A percentile compares a stretch with the other conserved stretches of the same genome.
Evolutionary conservation across 108 stramenopile species (phyloP).

Genomic region (Nitzschia sp.): DNA sequence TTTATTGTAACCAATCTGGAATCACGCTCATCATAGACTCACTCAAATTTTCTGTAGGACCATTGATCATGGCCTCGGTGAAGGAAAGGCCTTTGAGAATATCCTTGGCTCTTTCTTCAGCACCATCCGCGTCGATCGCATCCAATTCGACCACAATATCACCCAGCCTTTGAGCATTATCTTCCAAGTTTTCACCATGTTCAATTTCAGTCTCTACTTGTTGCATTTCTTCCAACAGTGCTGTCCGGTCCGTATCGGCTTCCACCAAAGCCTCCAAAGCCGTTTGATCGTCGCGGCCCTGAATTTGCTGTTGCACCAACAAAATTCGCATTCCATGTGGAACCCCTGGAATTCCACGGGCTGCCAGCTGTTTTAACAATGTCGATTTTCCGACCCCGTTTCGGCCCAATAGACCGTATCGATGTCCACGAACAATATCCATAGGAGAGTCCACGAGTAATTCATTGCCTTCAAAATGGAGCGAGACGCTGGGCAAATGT

Average conservation of each 20-base stretch:
- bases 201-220: conserved; percentile 57
- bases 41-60: conserved; percentile 63
- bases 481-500: conserved; percentile 47
- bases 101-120: conserved; percentile 65
- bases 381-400: conserved; percentile 93
- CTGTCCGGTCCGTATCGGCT: conserved; percentile 63
- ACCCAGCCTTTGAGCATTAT: conserved; percentile 54
- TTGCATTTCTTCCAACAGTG: conserved; percentile 62
- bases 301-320: conserved; percentile 85
- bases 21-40: not conserved
- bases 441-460: conserved; percentile 53
- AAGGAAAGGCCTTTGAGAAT: conserved; percentile 70
- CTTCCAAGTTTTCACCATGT: conserved; percentile 45
- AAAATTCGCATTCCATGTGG: conserved; percentile 73
- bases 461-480: conserved; percentile 56
- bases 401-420: conserved; percentile 71
- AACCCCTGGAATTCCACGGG: conserved; percentile 76
- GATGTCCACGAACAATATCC: conserved; percentile 55
- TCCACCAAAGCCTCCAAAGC: conserved; percentile 68
- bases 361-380: conserved; percentile 70
- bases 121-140: conserved; percentile 48
- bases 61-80: conserved; percentile 59
- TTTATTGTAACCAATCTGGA: not conserved
- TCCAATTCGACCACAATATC: conserved; percentile 76
- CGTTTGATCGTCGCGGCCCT: conserved; percentile 64